Evolutionary conservation across 1,284 basidiomycete genomes (phyloP).

Genomic region (Ustilago lituana): DNA sequence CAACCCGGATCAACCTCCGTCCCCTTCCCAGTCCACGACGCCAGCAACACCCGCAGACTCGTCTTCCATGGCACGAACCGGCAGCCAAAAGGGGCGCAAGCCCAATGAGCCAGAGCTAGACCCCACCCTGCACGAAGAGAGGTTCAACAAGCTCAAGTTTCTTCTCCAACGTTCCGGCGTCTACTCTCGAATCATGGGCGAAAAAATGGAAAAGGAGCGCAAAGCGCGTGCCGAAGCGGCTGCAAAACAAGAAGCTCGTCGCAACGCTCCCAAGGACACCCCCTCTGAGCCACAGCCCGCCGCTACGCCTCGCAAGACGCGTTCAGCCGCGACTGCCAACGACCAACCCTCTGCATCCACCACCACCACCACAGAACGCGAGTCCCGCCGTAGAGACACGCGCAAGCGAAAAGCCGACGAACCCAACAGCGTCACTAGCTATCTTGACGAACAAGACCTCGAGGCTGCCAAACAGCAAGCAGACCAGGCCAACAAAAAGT

Average conservation of each 20-base stretch:
- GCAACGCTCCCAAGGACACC: slow-evolving; percentile 17
- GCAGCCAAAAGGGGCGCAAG: slow-evolving; percentile 12
- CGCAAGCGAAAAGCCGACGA: slow-evolving; percentile 44
- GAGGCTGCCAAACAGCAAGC: slow-evolving; percentile 43
- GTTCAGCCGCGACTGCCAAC: slow-evolving; percentile 17
- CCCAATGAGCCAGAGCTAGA: slow-evolving; percentile 30
- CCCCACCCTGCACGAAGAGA: slow-evolving; percentile 43
- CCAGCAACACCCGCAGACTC: slow-evolving; percentile 21
- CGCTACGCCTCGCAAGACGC: slow-evolving; percentile 31
- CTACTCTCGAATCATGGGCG: slow-evolving; percentile 64
- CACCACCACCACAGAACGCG: slow-evolving; percentile 10
- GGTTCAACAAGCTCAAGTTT: slow-evolving; percentile 59
- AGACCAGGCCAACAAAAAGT: slow-evolving; percentile 42
- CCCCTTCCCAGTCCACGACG: slow-evolving; percentile 5
- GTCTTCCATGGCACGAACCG: slow-evolving; percentile 25
- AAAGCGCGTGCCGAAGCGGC: slow-evolving; percentile 40
- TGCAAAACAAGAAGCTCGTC: slow-evolving; percentile 29
- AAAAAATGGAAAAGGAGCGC: slow-evolving; percentile 59
- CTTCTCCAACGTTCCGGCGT: slow-evolving; percentile 61
- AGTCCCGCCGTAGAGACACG: slow-evolving; percentile 21
- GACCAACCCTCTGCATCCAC: slow-evolving; percentile 21
- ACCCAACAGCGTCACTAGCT: slow-evolving; percentile 44
- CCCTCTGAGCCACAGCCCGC: slow-evolving; percentile 23
- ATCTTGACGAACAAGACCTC: slow-evolving; percentile 51
- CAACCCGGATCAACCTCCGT: slow-evolving; percentile 15